Conservation (phyloP, 129 eudicot genomes). For the Centrapalus pauciflorus region DNA sequence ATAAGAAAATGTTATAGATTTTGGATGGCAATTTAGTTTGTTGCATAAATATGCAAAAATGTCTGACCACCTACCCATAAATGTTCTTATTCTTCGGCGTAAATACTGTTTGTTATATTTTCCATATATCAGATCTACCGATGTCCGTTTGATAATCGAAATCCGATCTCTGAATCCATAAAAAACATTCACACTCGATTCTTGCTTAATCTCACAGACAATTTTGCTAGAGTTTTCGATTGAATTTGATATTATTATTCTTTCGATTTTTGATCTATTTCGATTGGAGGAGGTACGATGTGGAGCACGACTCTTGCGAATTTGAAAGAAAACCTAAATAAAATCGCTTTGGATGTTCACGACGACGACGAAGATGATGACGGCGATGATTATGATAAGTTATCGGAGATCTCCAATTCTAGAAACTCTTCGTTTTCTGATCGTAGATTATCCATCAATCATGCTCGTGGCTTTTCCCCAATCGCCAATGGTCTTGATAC, state of each 20-base stretch:
- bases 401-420: conserved; percentile 40
- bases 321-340: conserved; percentile 76
- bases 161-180: conserved; percentile 11
- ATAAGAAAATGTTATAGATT: too few species aligned
- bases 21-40: too few species aligned
- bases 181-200: conserved; percentile 1
- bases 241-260: not conserved
- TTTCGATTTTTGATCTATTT: not conserved
- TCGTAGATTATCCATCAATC: conserved; percentile 57
- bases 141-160: conserved; percentile 16
- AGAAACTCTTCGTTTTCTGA: conserved; percentile 40
- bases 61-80: not conserved
- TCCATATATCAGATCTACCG: conserved; percentile 27
- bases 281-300: conserved; percentile 40
- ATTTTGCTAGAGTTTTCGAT: not conserved
- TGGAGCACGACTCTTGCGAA: conserved; percentile 84
- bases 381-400: conserved; percentile 34
- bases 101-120: conserved; percentile 1
- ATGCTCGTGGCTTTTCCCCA: conserved; percentile 47
- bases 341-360: conserved; percentile 88
- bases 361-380: conserved; percentile 54
- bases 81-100: conserved; percentile 6
- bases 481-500: conserved; percentile 57
- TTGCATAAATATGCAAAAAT: too few species aligned
- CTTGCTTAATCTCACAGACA: conserved; percentile 24